Evolutionary conservation across 108 stramenopile genomes (phyloP).

Genomic region (Pseudonitzschia multiseries): DNA sequence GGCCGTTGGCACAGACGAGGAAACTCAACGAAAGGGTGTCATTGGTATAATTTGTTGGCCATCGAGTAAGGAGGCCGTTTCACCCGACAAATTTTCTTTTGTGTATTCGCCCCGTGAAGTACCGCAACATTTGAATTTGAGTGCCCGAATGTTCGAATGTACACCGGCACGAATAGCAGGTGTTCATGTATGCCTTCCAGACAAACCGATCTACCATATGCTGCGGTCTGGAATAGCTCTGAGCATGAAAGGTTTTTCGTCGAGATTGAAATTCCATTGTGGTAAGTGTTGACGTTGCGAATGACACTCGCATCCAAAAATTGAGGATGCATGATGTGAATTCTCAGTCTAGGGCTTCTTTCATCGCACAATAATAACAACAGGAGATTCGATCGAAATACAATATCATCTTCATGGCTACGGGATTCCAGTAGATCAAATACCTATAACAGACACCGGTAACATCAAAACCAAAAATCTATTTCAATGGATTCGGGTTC

Average conservation of each 20-base stretch:
- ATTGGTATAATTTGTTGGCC: conserved; percentile 13
- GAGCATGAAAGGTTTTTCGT: background rate
- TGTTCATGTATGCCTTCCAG: conserved; percentile 8
- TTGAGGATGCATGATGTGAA: background rate
- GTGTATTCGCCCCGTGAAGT: background rate
- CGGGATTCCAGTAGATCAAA: conserved; percentile 25
- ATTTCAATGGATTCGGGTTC: conserved; percentile 24
- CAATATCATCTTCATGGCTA: conserved; percentile 20
- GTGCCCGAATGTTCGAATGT: conserved; percentile 6
- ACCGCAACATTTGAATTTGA: background rate
- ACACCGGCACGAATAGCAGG: background rate
- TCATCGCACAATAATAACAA: background rate
- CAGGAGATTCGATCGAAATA: conserved; percentile 17
- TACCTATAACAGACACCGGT: conserved; percentile 20
- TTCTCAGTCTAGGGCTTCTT: background rate
- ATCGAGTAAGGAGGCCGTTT: background rate
- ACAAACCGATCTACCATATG: conserved; percentile 12
- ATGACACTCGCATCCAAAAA: background rate
- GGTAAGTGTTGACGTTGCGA: background rate
- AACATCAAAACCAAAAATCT: conserved; percentile 26
- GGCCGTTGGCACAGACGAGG: background rate
- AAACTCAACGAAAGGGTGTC: conserved; percentile 12
- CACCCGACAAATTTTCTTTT: background rate
- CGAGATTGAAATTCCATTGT: conserved; percentile 1
- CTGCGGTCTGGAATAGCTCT: background rate